Evolutionary conservation across 2,329 filamentous ascomycete species (phyloP), one percentile per base, ranked within the genome.

Genomic region (Epichloe bromicola): DNA sequence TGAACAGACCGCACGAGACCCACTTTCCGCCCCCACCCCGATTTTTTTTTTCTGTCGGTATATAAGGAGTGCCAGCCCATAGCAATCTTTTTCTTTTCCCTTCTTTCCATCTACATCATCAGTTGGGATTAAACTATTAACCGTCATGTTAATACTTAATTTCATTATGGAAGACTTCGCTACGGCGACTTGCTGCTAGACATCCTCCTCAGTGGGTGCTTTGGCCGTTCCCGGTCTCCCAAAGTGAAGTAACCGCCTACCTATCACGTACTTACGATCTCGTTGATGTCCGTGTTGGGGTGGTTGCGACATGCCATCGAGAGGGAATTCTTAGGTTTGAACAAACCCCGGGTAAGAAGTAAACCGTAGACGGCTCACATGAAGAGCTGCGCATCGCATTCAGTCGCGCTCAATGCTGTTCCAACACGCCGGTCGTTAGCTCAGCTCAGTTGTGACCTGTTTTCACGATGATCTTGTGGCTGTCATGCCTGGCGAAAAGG

Each of bases 201-300:
- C 72, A 71, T 63, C 63, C 48, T 49, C 44, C 33, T 62, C 69
- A 61, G 69, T 76, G 70, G 68, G 69, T 74, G 67, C 73, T 67
- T 67, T 72, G 70, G 74, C 73, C 73, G 73, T 76, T 76, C 73
- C 73, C 73, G 71, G 73, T 73, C 73, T 65, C 71, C 72, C 58
- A 71, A 53, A 76, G 59, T 54, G 67, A 71, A 61, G 70, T 68
- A 67, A 70, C 61, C 63, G 65, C 70, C 71, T 70, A 64, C 67
- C 56, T 67, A 69, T 63, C 69, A 73, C 70, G 62, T 61, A 54
- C 58, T 59, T 59, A 56, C 59, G 65, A 54, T 60, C 56, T 60
- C 51, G 46, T 71, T 72, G 70, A 66, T 65, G 65, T 67, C 70
- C 69, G 73, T 73, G 73, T 54, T 75, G 73, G 72, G 73, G 70